Percentiles rank a stretch among this genome's conserved stretches.
phyloP scores from a whole-genome alignment of 1,284 basidiomycete species.

The Rhodotorula glutinis region DNA sequence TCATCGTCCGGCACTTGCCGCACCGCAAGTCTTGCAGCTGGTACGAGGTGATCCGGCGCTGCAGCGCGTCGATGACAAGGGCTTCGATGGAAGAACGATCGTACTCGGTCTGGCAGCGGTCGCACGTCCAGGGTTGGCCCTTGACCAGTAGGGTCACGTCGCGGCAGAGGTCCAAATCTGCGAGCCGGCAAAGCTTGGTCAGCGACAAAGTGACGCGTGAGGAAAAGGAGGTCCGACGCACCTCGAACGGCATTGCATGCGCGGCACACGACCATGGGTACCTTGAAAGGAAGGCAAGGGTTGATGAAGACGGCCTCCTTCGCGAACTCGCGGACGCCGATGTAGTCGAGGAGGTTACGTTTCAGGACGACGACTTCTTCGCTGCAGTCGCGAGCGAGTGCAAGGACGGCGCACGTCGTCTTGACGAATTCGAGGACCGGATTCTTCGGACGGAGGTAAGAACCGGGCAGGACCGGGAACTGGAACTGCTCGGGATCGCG shows the following conservation, averaged over 20 bases:
- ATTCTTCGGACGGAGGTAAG: conserved; percentile 69
- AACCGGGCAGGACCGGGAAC: conserved; percentile 87
- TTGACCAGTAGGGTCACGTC: conserved; percentile 70
- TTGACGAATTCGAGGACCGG: conserved; percentile 89
- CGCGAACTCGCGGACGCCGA: conserved; percentile 75
- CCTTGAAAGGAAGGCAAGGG: conserved; percentile 84
- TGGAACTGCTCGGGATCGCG: conserved; percentile 59
- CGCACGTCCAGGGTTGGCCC: conserved; percentile 47
- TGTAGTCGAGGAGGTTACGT: conserved; percentile 82
- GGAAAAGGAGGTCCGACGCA: neutral
- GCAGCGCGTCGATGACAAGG: conserved; percentile 73
- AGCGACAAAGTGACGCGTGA: neutral
- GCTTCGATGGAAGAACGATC: conserved; percentile 82
- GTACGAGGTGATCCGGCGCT: conserved; percentile 68
- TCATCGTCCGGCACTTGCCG: conserved; percentile 80
- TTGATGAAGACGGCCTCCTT: conserved; percentile 79
- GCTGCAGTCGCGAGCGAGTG: conserved; percentile 69
- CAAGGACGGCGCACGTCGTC: conserved; percentile 75
- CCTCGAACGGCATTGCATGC: conserved; percentile 78
- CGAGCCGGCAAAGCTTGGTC: too few relatives aligned
- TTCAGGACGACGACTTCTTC: conserved; percentile 86
- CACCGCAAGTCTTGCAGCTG: conserved; percentile 81
- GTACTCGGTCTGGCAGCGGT: conserved; percentile 76
- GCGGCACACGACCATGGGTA: conserved; percentile 83
- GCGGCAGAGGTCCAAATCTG: conserved; percentile 82